Conservation (phyloP, 108 stramenopile genomes). For the Cyclostephanos tholiformis region DNA sequence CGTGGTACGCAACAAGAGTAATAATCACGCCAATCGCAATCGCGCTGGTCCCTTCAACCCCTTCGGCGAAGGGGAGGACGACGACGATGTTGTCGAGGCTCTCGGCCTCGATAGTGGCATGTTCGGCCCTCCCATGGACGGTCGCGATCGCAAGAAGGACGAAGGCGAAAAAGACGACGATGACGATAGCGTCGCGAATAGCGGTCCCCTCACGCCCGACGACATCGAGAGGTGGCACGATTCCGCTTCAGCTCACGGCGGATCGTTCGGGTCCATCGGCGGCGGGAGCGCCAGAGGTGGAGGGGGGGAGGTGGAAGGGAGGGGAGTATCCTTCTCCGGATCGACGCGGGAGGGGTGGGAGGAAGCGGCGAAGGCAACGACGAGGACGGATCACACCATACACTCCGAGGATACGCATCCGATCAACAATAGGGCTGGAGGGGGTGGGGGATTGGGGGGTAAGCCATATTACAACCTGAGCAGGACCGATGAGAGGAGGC, state of each 20-base stretch:
- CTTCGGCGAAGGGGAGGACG: too few relatives aligned
- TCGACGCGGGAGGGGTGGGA: too few relatives aligned
- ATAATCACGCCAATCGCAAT: too few relatives aligned
- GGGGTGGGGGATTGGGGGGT: not conserved
- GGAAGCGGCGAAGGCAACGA: too few relatives aligned
- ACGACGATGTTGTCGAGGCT: too few relatives aligned
- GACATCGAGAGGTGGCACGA: not conserved
- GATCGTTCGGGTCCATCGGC: not conserved
- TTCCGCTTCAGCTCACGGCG: not conserved
- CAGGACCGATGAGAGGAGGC: not conserved
- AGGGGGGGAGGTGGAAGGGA: too few relatives aligned
- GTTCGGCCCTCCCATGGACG: too few relatives aligned
- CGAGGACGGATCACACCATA: not conserved
- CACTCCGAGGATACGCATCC: not conserved
- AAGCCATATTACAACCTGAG: not conserved
- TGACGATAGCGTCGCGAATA: not conserved
- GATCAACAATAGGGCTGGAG: not conserved
- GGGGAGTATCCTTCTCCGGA: too few relatives aligned
- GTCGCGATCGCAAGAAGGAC: not conserved
- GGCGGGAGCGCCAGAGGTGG: too few relatives aligned
- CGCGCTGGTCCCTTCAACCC: too few relatives aligned
- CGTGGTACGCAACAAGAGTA: too few relatives aligned
- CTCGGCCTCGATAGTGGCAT: too few relatives aligned
- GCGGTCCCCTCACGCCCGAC: not conserved
- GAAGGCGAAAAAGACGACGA: not conserved